Evolutionary conservation across 192 early-diverging fungal species (phyloP), one percentile per base, ranked within the genome.

Genomic region (Spizellomyces sp.): DNA sequence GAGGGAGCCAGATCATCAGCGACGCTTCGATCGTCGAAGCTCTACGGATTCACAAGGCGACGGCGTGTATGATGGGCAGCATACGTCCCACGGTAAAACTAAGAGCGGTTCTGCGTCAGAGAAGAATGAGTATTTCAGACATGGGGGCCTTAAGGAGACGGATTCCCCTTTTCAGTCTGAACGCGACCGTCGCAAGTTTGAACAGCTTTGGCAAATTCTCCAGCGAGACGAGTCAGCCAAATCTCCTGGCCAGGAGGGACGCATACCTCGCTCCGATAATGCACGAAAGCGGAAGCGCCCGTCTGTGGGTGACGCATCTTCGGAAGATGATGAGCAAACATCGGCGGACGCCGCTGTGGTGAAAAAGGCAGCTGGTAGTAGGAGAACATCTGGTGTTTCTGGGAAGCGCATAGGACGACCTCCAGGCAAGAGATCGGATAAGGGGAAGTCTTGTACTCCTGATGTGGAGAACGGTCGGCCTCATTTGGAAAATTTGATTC

Each of bases 111-210:
- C 69, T 19, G 27, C 27, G 3, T 36, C 27, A 36, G 48, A 65
- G 21, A 70, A 62, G 44, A 65, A 74, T 22, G 66, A 67, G 42
- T 57, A 67, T 21, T 54, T 56, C 66, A 17, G 42, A 19, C 41
- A 43, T 7, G 63, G 63, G 0, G 63, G 63, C 15, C 59, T 36
- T 14, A 14, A 12, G 15, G 17, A 41, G 14, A 60, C 57, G 0
- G 64, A 21, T 15, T 42, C 54, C 5, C 56, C 21, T n/a, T 68
- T 68, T 41, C 56, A 62, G 15, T 64, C 58, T 27, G 66, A 60
- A 21, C 66, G 66, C 17, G 57, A 68, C 17, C 57, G 42, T 15
- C 48, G 47, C 5, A 55, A 68, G 36, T 68, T 55, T 36, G 66
- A 68, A 65, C 44, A 43, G 44, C 36, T 65, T 14, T 9, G 17